phyloP scores from a whole-genome alignment of 2,329 filamentous ascomycete species.

The Diplodia sapinea region DNA sequence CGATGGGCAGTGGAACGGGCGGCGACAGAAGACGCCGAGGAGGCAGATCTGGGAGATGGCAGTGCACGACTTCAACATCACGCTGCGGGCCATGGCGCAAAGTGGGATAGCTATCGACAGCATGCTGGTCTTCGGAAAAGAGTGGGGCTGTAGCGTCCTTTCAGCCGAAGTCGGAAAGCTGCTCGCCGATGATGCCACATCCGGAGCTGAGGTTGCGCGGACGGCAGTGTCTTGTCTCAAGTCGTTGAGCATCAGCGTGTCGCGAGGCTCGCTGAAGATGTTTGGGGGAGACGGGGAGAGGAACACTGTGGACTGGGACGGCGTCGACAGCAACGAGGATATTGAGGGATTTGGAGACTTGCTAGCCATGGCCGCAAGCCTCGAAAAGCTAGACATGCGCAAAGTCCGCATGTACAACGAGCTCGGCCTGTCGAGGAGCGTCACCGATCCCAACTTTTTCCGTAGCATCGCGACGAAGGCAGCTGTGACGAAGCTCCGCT shows the following conservation, averaged over 20 bases:
- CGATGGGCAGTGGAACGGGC: neutral
- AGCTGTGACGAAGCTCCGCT: neutral
- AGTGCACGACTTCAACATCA: neutral
- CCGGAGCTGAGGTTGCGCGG: neutral
- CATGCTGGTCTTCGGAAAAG: neutral
- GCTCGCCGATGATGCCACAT: neutral
- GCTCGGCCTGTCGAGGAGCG: neutral
- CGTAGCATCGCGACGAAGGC: neutral
- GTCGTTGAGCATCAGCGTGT: neutral
- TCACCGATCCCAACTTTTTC: neutral
- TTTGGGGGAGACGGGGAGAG: neutral
- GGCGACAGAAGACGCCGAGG: neutral
- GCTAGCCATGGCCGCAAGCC: neutral
- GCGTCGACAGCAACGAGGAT: neutral
- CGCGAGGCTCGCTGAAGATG: neutral
- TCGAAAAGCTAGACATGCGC: neutral
- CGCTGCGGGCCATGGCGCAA: neutral
- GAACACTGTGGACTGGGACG: neutral
- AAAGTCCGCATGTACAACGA: conserved; percentile 1
- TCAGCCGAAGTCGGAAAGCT: neutral
- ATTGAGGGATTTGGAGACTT: neutral
- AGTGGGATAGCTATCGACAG: neutral
- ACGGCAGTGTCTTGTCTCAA: neutral
- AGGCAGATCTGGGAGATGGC: neutral
- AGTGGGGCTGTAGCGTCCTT: neutral